Conservation (phyloP, 805 yeast species). For the Candida namnaoensis region DNA sequence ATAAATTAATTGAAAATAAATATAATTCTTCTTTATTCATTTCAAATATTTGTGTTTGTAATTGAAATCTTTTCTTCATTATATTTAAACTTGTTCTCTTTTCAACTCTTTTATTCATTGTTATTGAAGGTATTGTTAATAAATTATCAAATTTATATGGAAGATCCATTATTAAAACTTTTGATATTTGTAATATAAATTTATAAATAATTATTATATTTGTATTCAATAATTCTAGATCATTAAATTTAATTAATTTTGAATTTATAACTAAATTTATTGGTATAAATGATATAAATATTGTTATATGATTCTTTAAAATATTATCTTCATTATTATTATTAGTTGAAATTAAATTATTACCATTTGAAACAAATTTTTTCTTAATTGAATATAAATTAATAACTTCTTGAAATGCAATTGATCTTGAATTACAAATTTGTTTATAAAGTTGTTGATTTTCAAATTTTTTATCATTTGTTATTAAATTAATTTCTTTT, state of each 20-base stretch:
- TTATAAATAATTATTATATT: constrained; percentile 2
- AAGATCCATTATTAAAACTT: constrained; percentile 7
- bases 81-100: too few species aligned
- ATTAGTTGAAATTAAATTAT: constrained; percentile 7
- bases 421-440: constrained; percentile 11
- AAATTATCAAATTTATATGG: constrained; percentile 6
- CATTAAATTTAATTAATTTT: constrained; percentile 7
- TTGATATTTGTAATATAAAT: constrained; percentile 9
- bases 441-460: constrained; percentile 5
- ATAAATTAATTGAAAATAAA: constrained; percentile 4
- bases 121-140: not conserved
- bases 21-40: constrained; percentile 8
- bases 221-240: not conserved
- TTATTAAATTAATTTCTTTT: too few species aligned
- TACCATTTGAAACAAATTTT: not conserved
- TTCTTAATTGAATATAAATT: constrained; percentile 10
- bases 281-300: constrained; percentile 13
- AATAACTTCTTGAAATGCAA: constrained; percentile 16
- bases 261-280: constrained; percentile 7
- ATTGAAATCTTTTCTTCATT: too few species aligned
- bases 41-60: constrained; percentile 5
- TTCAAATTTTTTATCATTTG: not conserved
- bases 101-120: too few species aligned
- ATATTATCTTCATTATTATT: constrained; percentile 1
- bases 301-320: not conserved